Conservation (phyloP, 305 asterid genomes). For the Fraxinus albicans region DNA sequence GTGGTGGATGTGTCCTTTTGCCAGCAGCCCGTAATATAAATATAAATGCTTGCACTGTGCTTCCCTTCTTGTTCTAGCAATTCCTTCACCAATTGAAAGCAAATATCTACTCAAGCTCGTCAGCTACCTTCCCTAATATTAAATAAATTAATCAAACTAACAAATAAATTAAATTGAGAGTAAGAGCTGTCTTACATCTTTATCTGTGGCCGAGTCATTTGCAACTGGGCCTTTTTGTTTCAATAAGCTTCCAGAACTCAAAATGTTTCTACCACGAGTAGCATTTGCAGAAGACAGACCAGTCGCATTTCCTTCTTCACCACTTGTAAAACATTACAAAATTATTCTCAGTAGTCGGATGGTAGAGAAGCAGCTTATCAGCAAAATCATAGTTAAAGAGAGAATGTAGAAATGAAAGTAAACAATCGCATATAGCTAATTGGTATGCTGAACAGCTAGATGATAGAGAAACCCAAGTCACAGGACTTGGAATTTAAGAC, state of each 20-base stretch:
- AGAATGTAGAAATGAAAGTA: not conserved
- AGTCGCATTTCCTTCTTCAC: conserved; percentile 54
- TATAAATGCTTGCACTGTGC: too few species aligned
- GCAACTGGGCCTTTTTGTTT: conserved; percentile 57
- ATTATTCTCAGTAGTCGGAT: not conserved
- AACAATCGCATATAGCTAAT: not conserved
- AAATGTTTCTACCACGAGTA: conserved; percentile 44
- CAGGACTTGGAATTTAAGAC: not conserved
- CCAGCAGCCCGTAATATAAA: too few species aligned
- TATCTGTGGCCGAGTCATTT: conserved; percentile 40
- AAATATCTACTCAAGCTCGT: too few species aligned
- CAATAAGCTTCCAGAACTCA: conserved; percentile 59
- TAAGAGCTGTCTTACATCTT: conserved; percentile 47
- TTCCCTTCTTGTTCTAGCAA: too few species aligned
- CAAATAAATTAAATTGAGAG: too few species aligned
- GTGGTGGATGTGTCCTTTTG: too few species aligned
- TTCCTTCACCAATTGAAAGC: too few species aligned
- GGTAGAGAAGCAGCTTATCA: conserved; percentile 3
- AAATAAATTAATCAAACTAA: too few species aligned
- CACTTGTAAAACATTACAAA: conserved; percentile 48
- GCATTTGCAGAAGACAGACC: conserved; percentile 52
- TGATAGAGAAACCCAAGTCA: conserved; percentile 1
- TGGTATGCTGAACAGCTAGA: not conserved
- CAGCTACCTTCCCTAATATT: too few species aligned
- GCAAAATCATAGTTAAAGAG: not conserved